A percentile compares a stretch with the other conserved stretches of the same genome.
These are phyloP conservation scores for Taphrina communis DNA, from an alignment of 1,139 yeast species.

Conservation along the genomic window DNA sequence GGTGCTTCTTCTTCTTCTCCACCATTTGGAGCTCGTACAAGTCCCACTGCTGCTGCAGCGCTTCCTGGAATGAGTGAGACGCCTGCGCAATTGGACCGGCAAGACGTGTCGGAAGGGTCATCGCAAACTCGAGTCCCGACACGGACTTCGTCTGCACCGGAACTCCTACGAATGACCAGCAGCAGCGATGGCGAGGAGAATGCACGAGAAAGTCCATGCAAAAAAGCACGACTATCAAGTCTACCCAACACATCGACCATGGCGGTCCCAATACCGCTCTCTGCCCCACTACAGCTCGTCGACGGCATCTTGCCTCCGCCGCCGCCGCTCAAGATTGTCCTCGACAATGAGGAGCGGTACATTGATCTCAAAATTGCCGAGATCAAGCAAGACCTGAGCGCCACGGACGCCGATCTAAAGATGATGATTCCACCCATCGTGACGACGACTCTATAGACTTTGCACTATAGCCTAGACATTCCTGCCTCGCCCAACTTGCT, in stretches of 20 bases:
- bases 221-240: background rate
- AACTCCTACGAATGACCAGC: background rate
- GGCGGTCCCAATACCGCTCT: background rate
- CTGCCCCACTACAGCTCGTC: slow-evolving; percentile 11
- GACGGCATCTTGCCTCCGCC: slow-evolving; percentile 17
- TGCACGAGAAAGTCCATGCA: slow-evolving; percentile 7
- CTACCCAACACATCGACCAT: background rate
- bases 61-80: background rate
- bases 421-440: slow-evolving; percentile 7
- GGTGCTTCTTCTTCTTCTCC: background rate
- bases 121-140: background rate
- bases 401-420: background rate
- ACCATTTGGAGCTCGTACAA: background rate
- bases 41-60: background rate
- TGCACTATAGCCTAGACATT: too few relatives aligned
- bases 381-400: slow-evolving; percentile 1
- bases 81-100: background rate
- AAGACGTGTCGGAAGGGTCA: background rate
- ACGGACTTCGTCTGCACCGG: slow-evolving; percentile 7
- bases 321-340: background rate
- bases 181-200: background rate
- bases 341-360: slow-evolving; percentile 1
- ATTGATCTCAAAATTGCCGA: slow-evolving; percentile 20
- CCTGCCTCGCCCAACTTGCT: too few relatives aligned
- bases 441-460: background rate